Evolutionary conservation across 257 asterid genomes (phyloP), one percentile per base, ranked within the genome.

Genomic region (Solanum pimpinellifolium): DNA sequence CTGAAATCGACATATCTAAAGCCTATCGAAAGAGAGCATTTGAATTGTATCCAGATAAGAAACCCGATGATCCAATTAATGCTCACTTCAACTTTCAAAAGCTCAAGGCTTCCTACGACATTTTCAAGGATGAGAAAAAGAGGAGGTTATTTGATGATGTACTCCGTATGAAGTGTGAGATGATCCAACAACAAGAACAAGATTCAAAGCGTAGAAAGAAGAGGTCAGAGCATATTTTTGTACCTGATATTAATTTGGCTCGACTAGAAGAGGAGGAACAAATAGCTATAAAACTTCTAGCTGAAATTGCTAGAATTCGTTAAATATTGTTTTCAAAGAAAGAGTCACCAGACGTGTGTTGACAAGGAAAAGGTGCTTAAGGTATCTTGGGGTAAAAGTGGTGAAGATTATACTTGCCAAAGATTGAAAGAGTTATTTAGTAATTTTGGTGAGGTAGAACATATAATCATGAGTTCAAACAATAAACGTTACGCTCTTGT

Each of bases 31-130:
- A 87, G 2, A 94, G 90, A 90, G 95, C 94, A 35, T 91, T 91
- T 82, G 94, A 91, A 89, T 89, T 93, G 91, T 95, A 94, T 85
- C 98, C 98, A 3, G 98, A 94, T 86, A 94, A 94, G 92, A 91
- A 92, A 46, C 95, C 77, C 4, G 91, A 93, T 46, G 96, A 93
- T 88, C 94, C 95, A 11, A 62, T 62, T 62, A 87, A 91, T 70
- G 96, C 96, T 1, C 92, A 92, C 52, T 90, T 90, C 18, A 86
- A 93, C 83, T 94, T 94, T 81, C 84, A 92, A 27, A 92, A 90
- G 89, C 94, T 94, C 81, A 90, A 89, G 88, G 88, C 90, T 56
- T 94, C 96, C 1, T 91, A 92, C 74, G 91, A 91, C 25, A 88
- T 93, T 44, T 92, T 93, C 84, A 94, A 90, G 41, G 91, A 93